Evolutionary conservation across 1,284 basidiomycete species (phyloP).

Genomic region (Pulchroboletus neoregius): DNA sequence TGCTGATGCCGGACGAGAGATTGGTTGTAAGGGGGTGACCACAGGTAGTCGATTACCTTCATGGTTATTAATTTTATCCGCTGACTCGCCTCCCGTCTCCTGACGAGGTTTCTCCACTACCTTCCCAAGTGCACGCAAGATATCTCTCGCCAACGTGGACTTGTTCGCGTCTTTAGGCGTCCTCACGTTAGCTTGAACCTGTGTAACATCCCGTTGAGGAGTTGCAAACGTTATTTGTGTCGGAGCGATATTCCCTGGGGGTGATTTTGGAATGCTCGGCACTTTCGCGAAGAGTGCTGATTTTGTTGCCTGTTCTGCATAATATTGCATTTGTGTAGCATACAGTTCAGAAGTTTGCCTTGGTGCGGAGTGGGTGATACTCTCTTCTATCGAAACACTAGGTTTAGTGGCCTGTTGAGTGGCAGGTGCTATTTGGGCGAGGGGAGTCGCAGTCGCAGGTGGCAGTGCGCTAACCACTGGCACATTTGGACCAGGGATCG

Average conservation of each 20-base stretch:
- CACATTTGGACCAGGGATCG: not conserved
- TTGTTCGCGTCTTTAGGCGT: slow-evolving; percentile 38
- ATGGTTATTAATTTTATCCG: not conserved
- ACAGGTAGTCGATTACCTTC: not conserved
- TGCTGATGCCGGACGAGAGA: not conserved
- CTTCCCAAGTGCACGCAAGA: slow-evolving; percentile 39
- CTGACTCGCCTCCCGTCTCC: slow-evolving; percentile 5
- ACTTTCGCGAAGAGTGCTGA: slow-evolving; percentile 5
- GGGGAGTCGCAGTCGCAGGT: not conserved
- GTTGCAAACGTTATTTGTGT: slow-evolving; percentile 1
- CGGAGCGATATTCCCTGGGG: not conserved
- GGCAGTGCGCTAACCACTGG: not conserved
- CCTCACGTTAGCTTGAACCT: slow-evolving; percentile 10
- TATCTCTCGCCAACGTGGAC: slow-evolving; percentile 41
- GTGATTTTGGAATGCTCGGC: not conserved
- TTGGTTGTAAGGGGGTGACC: not conserved
- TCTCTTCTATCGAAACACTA: not conserved
- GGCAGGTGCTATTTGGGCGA: not conserved
- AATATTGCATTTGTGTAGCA: slow-evolving; percentile 21
- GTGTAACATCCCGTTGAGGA: slow-evolving; percentile 5
- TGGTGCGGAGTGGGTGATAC: not conserved
- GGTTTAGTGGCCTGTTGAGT: not conserved
- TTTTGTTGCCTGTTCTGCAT: slow-evolving; percentile 19
- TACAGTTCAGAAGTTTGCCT: slow-evolving; percentile 10
- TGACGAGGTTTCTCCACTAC: slow-evolving; percentile 3